A percentile compares a stretch with the other conserved stretches of the same genome.
Conservation (phyloP, 257 asterid species). For the Gynochthodes officinalis region DNA sequence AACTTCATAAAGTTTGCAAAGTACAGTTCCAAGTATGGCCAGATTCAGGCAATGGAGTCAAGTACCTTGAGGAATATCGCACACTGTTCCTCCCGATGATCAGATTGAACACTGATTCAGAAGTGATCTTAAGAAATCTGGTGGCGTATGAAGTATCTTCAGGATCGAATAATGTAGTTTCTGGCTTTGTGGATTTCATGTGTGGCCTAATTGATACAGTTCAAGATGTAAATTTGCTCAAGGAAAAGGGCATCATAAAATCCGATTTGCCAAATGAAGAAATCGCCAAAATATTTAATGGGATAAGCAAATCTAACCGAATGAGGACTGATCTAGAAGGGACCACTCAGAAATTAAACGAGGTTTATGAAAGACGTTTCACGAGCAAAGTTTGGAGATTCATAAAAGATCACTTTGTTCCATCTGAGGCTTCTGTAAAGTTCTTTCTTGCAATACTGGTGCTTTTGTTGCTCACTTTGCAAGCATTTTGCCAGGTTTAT, state of each 20-base stretch:
- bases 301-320: conserved; percentile 9
- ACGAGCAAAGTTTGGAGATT: not conserved
- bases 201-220: conserved; percentile 22
- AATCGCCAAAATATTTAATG: conserved; percentile 20
- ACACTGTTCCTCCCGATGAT: too few species aligned
- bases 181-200: too few species aligned
- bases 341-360: not conserved
- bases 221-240: conserved; percentile 20
- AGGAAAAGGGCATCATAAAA: not conserved
- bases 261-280: conserved; percentile 6
- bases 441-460: not conserved
- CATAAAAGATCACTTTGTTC: not conserved
- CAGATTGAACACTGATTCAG: too few species aligned
- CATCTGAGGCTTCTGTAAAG: not conserved
- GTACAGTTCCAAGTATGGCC: too few species aligned
- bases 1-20: too few species aligned
- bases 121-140: too few species aligned
- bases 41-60: too few species aligned
- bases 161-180: too few species aligned
- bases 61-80: too few species aligned
- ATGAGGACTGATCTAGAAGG: not conserved
- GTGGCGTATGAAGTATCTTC: too few species aligned
- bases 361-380: not conserved
- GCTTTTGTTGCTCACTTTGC: not conserved
- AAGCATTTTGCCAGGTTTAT: not conserved